Conservation (phyloP, 768 basidiomycete genomes). For the Calocera viscosa region DNA sequence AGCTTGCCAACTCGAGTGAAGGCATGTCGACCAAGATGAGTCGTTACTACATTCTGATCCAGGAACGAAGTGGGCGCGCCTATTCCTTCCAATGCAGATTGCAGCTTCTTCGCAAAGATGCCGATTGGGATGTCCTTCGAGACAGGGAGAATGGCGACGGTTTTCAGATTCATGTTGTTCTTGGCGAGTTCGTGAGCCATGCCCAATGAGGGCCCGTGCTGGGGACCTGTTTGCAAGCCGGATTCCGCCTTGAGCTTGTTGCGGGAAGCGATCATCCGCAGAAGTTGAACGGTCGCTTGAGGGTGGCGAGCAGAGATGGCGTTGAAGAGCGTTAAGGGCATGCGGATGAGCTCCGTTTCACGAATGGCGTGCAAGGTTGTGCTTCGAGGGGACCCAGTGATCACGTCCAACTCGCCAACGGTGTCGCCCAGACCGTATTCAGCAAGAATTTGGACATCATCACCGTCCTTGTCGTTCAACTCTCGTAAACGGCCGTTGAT, state of each 20-base stretch:
- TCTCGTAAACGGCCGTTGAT: slow-evolving; percentile 92
- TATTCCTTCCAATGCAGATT: slow-evolving; percentile 75
- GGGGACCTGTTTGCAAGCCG: slow-evolving; percentile 29
- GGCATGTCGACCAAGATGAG: slow-evolving; percentile 84
- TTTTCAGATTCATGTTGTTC: slow-evolving; percentile 82
- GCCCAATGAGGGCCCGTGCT: not conserved
- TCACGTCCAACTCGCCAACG: slow-evolving; percentile 94
- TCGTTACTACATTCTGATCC: slow-evolving; percentile 85
- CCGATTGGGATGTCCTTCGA: slow-evolving; percentile 81
- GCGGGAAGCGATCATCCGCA: slow-evolving; percentile 84
- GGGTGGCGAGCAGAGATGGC: slow-evolving; percentile 61
- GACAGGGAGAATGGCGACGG: slow-evolving; percentile 81
- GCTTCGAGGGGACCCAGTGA: slow-evolving; percentile 73
- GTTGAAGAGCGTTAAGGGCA: slow-evolving; percentile 96
- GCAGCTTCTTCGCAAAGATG: slow-evolving; percentile 78
- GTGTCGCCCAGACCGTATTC: slow-evolving; percentile 97
- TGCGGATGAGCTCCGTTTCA: slow-evolving; percentile 90
- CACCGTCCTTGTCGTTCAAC: slow-evolving; percentile 65
- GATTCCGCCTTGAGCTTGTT: slow-evolving; percentile 57
- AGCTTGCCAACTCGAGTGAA: slow-evolving; percentile 96
- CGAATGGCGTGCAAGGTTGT: slow-evolving; percentile 96
- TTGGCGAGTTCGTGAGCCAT: slow-evolving; percentile 43
- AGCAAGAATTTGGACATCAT: slow-evolving; percentile 66
- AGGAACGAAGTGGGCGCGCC: slow-evolving; percentile 89
- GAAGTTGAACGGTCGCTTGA: slow-evolving; percentile 27